A percentile compares a stretch with the other conserved stretches of the same genome.
Conservation (phyloP, 352 stramenopile species). For the Phytophthora foliorum region DNA sequence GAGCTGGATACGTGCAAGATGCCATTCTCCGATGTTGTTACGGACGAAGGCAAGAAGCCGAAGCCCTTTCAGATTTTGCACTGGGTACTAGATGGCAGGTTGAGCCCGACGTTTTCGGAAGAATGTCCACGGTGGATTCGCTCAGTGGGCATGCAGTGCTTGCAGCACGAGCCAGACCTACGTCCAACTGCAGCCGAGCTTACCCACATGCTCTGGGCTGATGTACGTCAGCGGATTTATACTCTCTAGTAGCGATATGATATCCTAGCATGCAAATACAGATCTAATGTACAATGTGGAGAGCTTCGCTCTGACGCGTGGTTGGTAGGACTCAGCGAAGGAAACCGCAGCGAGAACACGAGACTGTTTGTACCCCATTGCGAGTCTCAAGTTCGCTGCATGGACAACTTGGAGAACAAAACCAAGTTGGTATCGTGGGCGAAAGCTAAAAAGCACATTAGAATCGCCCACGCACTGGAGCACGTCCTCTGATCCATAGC, state of each 20-base stretch:
- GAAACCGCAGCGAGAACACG: too few relatives aligned
- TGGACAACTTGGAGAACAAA: too few relatives aligned
- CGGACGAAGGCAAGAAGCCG: constrained; percentile 31
- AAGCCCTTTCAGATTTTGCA: constrained; percentile 54
- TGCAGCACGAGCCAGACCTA: constrained; percentile 20
- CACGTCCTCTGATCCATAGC: too few relatives aligned
- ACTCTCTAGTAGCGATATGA: constrained; percentile 12
- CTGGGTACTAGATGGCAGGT: constrained; percentile 45
- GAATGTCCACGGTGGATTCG: constrained; percentile 52
- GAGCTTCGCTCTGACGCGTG: background rate
- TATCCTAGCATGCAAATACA: constrained; percentile 9
- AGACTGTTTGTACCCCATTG: too few relatives aligned
- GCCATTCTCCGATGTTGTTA: constrained; percentile 34
- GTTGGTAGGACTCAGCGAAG: too few relatives aligned
- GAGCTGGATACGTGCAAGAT: constrained; percentile 50
- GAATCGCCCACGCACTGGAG: too few relatives aligned
- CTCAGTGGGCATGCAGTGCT: constrained; percentile 12
- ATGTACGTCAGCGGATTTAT: constrained; percentile 24
- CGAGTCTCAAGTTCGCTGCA: too few relatives aligned
- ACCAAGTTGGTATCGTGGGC: too few relatives aligned
- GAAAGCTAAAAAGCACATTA: too few relatives aligned
- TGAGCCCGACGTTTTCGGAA: constrained; percentile 51
- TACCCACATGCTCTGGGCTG: constrained; percentile 16
- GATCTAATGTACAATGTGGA: background rate
- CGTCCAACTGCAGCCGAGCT: constrained; percentile 24